These are phyloP conservation scores for Calonectria crousiana DNA, from an alignment of 2,329 filamentous ascomycete species.

Conservation along the genomic window DNA sequence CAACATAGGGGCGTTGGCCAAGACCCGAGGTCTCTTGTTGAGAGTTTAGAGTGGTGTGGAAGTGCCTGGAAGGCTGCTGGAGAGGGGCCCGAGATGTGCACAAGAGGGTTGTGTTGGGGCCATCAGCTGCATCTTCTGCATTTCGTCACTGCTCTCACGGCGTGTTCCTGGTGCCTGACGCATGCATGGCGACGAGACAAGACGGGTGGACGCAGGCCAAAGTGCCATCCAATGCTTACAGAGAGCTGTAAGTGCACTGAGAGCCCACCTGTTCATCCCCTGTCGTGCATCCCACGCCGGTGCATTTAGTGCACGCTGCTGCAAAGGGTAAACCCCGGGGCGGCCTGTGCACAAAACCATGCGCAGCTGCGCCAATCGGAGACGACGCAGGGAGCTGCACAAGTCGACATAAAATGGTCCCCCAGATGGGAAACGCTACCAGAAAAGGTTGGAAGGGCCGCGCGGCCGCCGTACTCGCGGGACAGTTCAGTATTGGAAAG, in stretches of 20 bases:
- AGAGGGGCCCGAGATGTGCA: not conserved
- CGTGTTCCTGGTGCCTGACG: slow-evolving; percentile 15
- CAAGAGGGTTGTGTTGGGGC: slow-evolving; percentile 4
- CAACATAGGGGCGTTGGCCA: not conserved
- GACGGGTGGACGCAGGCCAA: not conserved
- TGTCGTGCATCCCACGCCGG: not conserved
- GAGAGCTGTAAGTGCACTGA: not conserved
- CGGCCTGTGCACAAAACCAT: not conserved
- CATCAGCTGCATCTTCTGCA: not conserved
- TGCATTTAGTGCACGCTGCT: not conserved
- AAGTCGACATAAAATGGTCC: not conserved
- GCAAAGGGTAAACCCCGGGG: slow-evolving; percentile 6
- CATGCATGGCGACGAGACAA: not conserved
- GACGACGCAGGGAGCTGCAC: not conserved
- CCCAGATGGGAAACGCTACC: slow-evolving; percentile 30
- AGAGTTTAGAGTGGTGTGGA: slow-evolving; percentile 1
- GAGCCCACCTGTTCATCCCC: slow-evolving; percentile 10
- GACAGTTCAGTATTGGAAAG: slow-evolving; percentile 37
- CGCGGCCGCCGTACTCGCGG: slow-evolving; percentile 29
- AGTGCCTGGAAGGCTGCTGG: not conserved
- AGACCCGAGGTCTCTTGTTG: not conserved
- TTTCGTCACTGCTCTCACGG: slow-evolving; percentile 1
- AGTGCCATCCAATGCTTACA: slow-evolving; percentile 5
- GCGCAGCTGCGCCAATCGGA: slow-evolving; percentile 8
- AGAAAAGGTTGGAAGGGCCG: slow-evolving; percentile 28